Percentiles rank a stretch among this genome's conserved stretches.
Evolutionary conservation across 2,329 filamentous ascomycete genomes (phyloP).

Genomic region (Aspergillus alliaceus): DNA sequence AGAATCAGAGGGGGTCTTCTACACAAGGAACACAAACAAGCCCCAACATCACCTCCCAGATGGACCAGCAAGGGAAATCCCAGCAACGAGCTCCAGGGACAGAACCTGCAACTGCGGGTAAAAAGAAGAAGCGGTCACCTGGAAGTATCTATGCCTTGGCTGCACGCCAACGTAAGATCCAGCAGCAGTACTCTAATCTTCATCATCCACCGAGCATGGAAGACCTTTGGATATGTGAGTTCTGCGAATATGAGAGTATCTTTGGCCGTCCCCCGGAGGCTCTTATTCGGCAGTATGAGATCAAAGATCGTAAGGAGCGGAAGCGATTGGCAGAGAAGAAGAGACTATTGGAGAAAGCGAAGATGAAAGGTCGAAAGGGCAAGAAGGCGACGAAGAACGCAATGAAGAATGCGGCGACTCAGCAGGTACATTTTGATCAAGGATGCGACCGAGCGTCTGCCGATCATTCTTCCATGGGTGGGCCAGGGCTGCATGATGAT

Average conservation of each 20-base stretch:
- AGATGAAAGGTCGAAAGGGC: constrained; percentile 86
- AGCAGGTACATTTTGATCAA: constrained; percentile 38
- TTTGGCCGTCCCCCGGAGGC: constrained; percentile 85
- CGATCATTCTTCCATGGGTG: constrained; percentile 40
- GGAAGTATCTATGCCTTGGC: constrained; percentile 72
- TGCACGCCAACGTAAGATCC: constrained; percentile 73
- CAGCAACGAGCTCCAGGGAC: constrained; percentile 42
- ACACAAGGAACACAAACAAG: constrained; percentile 59
- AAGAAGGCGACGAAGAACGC: constrained; percentile 75
- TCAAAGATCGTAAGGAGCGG: constrained; percentile 83
- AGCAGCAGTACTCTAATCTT: constrained; percentile 74
- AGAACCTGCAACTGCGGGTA: constrained; percentile 51
- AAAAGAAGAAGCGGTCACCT: constrained; percentile 65
- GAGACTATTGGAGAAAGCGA: constrained; percentile 84
- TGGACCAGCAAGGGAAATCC: constrained; percentile 29
- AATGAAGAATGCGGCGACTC: constrained; percentile 46
- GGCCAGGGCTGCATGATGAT: constrained; percentile 47
- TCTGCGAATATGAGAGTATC: constrained; percentile 96
- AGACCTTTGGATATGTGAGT: constrained; percentile 94
- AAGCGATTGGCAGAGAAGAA: constrained; percentile 84
- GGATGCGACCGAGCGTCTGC: constrained; percentile 42
- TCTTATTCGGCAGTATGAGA: constrained; percentile 87
- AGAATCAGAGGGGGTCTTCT: constrained; percentile 43
- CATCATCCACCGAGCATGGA: constrained; percentile 69
- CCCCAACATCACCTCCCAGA: constrained; percentile 45